Conservation (phyloP, 2,329 filamentous ascomycete genomes). For the Ophiostoma piceae region DNA sequence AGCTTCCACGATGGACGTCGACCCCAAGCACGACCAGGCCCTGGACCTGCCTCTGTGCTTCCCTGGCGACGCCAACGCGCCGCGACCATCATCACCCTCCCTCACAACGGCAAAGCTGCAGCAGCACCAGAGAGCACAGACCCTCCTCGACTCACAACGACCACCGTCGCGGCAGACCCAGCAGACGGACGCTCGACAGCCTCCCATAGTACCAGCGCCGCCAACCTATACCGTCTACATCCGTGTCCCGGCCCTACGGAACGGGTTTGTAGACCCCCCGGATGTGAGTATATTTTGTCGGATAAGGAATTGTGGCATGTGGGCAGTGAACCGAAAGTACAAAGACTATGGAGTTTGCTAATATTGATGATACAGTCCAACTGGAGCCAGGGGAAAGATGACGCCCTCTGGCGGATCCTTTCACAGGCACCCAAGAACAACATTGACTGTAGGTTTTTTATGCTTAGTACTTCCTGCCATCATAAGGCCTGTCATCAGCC, state of each 20-base stretch:
- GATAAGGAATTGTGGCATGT: neutral
- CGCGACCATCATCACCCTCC: neutral
- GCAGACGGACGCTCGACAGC: slow-evolving; percentile 8
- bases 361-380: slow-evolving; percentile 54
- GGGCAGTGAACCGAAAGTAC: neutral
- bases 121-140: neutral
- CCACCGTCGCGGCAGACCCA: slow-evolving; percentile 9
- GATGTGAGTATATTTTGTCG: slow-evolving; percentile 50
- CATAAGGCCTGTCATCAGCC: too few species aligned
- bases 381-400: slow-evolving; percentile 85
- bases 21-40: slow-evolving; percentile 24
- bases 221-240: slow-evolving; percentile 74
- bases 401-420: slow-evolving; percentile 82
- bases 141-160: neutral
- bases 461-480: slow-evolving; percentile 8
- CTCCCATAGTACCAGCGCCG: slow-evolving; percentile 20
- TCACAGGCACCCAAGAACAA: slow-evolving; percentile 76
- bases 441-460: slow-evolving; percentile 65
- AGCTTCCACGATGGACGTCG: slow-evolving; percentile 22
- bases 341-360: neutral
- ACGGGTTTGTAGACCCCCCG: slow-evolving; percentile 84
- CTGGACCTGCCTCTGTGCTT: slow-evolving; percentile 27
- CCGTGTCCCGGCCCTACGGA: slow-evolving; percentile 80
- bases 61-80: slow-evolving; percentile 20
- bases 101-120: slow-evolving; percentile 7